These are phyloP conservation scores for Collybiopsis luxurians DNA, from an alignment of 768 basidiomycete genomes.

Conservation along the genomic window DNA sequence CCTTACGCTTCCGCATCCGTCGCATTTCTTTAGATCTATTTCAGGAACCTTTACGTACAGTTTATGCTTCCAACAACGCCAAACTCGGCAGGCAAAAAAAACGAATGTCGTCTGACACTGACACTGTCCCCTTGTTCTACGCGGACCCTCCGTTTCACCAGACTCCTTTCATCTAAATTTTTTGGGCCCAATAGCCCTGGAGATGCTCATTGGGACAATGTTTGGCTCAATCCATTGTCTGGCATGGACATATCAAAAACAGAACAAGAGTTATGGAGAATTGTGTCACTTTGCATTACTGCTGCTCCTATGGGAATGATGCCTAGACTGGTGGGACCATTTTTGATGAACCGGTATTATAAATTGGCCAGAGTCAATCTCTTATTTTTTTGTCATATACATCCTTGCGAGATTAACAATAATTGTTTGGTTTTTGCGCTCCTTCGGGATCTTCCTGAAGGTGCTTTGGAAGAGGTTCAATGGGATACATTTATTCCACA, in stretches of 20 bases:
- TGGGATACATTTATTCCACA: slow-evolving; percentile 18
- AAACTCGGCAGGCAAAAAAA: too few species aligned
- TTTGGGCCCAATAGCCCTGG: neutral
- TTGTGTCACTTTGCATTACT: slow-evolving; percentile 12
- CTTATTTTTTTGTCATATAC: slow-evolving; percentile 5
- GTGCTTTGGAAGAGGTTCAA: slow-evolving; percentile 8
- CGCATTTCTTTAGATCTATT: too few species aligned
- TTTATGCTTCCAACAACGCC: too few species aligned
- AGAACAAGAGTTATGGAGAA: slow-evolving; percentile 19
- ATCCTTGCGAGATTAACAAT: slow-evolving; percentile 11
- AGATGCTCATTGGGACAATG: slow-evolving; percentile 7
- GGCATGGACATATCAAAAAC: slow-evolving; percentile 16
- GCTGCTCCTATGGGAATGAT: slow-evolving; percentile 6
- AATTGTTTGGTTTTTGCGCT: slow-evolving; percentile 12
- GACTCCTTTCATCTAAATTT: too few species aligned
- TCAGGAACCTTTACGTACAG: too few species aligned
- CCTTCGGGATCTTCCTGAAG: slow-evolving; percentile 7
- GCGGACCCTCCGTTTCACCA: too few species aligned
- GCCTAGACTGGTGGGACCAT: neutral
- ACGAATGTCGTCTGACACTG: too few species aligned
- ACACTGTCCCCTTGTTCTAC: too few species aligned
- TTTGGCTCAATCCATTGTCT: slow-evolving; percentile 27
- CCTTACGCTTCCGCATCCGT: too few species aligned
- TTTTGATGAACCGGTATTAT: too few species aligned
- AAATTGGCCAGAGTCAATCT: neutral